Percentiles rank a stretch among this genome's conserved stretches.
Evolutionary conservation across 805 yeast species (phyloP).

Genomic region (Cyberlindnera petersonii): DNA sequence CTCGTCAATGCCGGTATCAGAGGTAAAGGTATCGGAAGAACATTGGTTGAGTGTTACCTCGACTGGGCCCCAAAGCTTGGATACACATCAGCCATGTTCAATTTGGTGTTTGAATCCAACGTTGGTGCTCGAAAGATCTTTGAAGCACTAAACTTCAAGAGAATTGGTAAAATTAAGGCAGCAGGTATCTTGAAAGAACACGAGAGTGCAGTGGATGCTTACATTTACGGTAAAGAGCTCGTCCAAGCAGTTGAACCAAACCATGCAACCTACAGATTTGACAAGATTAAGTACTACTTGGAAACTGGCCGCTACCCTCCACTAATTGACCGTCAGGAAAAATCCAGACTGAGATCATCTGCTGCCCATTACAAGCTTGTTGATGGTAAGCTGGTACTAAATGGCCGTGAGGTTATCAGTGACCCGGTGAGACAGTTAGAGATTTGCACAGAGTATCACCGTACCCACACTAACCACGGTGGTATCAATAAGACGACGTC

Average conservation of each 20-base stretch:
- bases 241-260: conserved; percentile 38
- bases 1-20: conserved; percentile 90
- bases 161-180: conserved; percentile 77
- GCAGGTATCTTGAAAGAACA: conserved; percentile 87
- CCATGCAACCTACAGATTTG: conserved; percentile 59
- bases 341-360: conserved; percentile 76
- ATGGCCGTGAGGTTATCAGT: conserved; percentile 78
- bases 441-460: conserved; percentile 69
- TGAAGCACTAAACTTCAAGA: conserved; percentile 69
- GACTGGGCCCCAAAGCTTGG: conserved; percentile 92
- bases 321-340: conserved; percentile 75
- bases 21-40: conserved; percentile 86
- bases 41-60: conserved; percentile 75
- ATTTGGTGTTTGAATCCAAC: conserved; percentile 85
- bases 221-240: conserved; percentile 79
- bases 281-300: conserved; percentile 70
- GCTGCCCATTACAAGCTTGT: conserved; percentile 73
- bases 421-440: conserved; percentile 71
- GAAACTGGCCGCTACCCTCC: conserved; percentile 87
- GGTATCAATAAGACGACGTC: conserved; percentile 90
- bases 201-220: conserved; percentile 80
- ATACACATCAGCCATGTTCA: conserved; percentile 78
- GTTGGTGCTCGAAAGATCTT: conserved; percentile 75
- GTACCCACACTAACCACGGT: conserved; percentile 63
- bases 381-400: conserved; percentile 70